Evolutionary conservation across 2,329 filamentous ascomycete species (phyloP), one percentile per base, ranked within the genome.

Genomic region (Pseudogymnoascus sp.): DNA sequence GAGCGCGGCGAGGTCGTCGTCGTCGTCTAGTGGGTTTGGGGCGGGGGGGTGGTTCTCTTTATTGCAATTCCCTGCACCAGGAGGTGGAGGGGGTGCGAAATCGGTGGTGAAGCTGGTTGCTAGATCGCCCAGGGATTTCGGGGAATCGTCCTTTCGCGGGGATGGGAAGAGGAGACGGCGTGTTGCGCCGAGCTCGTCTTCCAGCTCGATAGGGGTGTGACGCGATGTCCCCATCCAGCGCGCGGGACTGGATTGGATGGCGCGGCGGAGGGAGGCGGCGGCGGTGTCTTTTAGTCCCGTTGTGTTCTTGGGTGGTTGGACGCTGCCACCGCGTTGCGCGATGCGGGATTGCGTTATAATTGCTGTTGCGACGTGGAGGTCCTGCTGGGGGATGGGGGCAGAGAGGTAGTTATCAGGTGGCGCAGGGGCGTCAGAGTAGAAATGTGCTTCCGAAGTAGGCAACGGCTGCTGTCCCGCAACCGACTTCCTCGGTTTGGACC

Each of bases 161-260:
- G 89, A 92, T 0, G 90, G 88, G 70, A 94, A 94, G 0, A 94
- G 79, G 2, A 92, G 75, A 64, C 91, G 81, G 65, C 88, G 82
- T 0, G 88, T 92, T 61, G 73, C 75, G 35, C 82, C 84, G 16
- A 80, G 73, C 11, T 76, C 74, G n/a, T 77, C 73, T 60, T 82
- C 77, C 5, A 83, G 67, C 28, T 79, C 76, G 35, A 87, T 83
- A 14, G 84, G 84, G 68, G 80, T 85, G 59, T 82, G 76, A 14
- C 78, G 80, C 4, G 47, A 5, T 31, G 82, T 84, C 53, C 84
- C 84, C 33, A 72, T 72, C 64, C 73, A 76, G 56, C 72, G 71
- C 70, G 73, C 69, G 68, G 75, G 72, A 71, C 74, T 74, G 66
- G 75, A 69, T 68, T 72, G 69, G 60, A 73, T 70, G 18, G 71